Evolutionary conservation across 31 red algal genomes (phyloP).

Genomic region (Endocladia muricata): DNA sequence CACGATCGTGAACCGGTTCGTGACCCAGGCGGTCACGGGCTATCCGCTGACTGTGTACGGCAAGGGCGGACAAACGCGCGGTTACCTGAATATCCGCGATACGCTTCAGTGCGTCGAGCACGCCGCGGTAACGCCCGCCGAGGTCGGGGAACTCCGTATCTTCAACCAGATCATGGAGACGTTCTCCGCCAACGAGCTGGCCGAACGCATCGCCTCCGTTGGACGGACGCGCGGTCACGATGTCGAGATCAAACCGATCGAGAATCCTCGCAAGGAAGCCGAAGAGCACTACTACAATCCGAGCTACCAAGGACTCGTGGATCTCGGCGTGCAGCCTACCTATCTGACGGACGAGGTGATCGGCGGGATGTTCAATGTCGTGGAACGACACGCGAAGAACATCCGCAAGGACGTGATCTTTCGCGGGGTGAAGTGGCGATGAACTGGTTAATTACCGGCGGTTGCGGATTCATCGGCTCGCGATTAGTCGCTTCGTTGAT

Average conservation of each 20-base stretch:
- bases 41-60: neutral
- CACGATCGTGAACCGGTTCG: neutral
- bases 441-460: neutral
- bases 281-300: constrained; percentile 2
- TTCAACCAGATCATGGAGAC: neutral
- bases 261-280: neutral
- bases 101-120: neutral
- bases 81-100: neutral
- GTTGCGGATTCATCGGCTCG: neutral
- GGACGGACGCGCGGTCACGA: neutral
- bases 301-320: neutral
- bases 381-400: neutral
- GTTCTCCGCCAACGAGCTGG: neutral
- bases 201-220: neutral
- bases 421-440: neutral
- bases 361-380: neutral
- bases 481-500: neutral
- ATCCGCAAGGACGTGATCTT: neutral
- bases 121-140: neutral
- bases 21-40: neutral
- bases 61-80: neutral
- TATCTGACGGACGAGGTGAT: neutral
- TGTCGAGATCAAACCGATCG: neutral
- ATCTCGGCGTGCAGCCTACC: neutral
- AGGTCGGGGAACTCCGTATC: neutral